Evolutionary conservation across 331 rosid genomes (phyloP).

Genomic region (Ulmus americana): DNA sequence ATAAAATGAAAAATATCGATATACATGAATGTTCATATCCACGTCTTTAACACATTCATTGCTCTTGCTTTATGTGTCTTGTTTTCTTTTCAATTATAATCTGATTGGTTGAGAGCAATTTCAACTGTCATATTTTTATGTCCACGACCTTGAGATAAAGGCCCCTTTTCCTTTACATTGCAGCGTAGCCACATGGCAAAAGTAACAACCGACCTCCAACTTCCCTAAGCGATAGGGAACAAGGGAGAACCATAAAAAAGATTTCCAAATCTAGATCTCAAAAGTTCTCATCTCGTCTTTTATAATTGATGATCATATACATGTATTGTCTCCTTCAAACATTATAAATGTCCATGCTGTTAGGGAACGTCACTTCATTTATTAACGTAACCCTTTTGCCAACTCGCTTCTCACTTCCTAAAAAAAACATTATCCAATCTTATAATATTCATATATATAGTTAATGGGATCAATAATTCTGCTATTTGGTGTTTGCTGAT

Average conservation of each 20-base stretch:
- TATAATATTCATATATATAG: too few species aligned
- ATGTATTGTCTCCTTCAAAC: background rate
- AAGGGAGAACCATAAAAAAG: background rate
- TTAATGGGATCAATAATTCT: background rate
- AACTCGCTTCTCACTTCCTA: background rate
- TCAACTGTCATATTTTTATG: too few species aligned
- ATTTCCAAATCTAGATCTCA: background rate
- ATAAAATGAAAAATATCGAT: too few species aligned
- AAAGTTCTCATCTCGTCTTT: background rate
- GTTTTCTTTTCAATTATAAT: too few species aligned
- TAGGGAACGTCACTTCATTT: background rate
- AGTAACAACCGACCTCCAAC: background rate
- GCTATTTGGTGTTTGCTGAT: background rate
- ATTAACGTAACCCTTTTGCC: background rate
- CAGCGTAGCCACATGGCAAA: conserved; percentile 1
- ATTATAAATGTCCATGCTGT: background rate
- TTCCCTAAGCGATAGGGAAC: conserved; percentile 5
- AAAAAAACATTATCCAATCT: too few species aligned
- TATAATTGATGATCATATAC: background rate
- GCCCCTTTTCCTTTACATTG: background rate
- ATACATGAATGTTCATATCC: too few species aligned
- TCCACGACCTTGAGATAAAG: too few species aligned
- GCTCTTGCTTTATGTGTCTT: too few species aligned
- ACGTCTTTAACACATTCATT: too few species aligned
- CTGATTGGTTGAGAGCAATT: too few species aligned